A percentile compares a stretch with the other conserved stretches of the same genome.
Conservation (phyloP, 352 stramenopile genomes). For the Pythium monospermum region DNA sequence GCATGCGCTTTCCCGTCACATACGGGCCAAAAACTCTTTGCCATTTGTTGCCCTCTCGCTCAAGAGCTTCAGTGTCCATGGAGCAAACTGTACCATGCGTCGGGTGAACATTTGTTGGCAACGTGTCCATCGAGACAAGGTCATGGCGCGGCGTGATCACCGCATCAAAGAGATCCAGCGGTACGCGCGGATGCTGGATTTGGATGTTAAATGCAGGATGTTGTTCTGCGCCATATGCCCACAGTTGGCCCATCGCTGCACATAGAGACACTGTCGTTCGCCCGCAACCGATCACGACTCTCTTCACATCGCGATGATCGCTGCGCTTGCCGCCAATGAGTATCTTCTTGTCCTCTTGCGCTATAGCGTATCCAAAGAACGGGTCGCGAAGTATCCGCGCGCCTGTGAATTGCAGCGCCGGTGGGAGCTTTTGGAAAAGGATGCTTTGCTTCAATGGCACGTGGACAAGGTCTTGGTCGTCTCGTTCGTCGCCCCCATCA, state of each 20-base stretch:
- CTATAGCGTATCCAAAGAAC: conserved; percentile 43
- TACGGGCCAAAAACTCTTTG: background rate
- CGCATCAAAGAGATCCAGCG: conserved; percentile 50
- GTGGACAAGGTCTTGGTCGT: conserved; percentile 26
- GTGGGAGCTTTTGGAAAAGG: conserved; percentile 29
- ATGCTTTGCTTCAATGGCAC: conserved; percentile 26
- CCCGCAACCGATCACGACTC: conserved; percentile 68
- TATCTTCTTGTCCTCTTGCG: background rate
- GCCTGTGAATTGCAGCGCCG: conserved; percentile 33
- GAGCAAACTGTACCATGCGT: conserved; percentile 49
- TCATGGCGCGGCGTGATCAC: conserved; percentile 61
- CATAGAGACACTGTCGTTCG: conserved; percentile 61
- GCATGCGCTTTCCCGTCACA: conserved; percentile 8
- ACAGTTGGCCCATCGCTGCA: conserved; percentile 37
- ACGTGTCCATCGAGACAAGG: conserved; percentile 13
- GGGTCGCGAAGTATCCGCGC: conserved; percentile 31
- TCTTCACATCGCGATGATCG: background rate
- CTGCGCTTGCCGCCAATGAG: conserved; percentile 4
- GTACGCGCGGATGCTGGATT: conserved; percentile 67
- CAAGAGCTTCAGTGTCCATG: conserved; percentile 4
- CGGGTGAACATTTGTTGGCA: conserved; percentile 29
- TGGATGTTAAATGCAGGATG: conserved; percentile 57
- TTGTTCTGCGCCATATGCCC: conserved; percentile 1
- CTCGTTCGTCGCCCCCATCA: background rate
- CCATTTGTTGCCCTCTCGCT: conserved; percentile 19